Conservation (phyloP, 176 grass and related monocot genomes). For the Carex scoparia region DNA sequence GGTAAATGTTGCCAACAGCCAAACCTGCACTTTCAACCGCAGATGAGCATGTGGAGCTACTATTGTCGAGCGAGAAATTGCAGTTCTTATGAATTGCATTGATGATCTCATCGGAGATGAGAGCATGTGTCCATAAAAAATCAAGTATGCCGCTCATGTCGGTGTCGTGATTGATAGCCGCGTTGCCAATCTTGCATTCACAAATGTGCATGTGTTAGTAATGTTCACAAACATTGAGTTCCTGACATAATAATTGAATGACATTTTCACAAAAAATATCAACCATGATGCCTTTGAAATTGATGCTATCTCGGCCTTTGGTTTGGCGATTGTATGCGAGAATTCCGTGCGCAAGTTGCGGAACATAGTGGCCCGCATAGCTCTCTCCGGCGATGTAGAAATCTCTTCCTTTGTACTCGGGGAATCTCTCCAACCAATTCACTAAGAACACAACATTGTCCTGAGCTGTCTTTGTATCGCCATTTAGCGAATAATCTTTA, state of each 20-base stretch:
- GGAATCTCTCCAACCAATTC: conserved; percentile 67
- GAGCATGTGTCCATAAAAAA: conserved; percentile 86
- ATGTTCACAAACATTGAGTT: background rate
- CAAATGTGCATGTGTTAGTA: background rate
- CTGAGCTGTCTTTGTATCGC: conserved; percentile 54
- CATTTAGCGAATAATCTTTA: conserved; percentile 49
- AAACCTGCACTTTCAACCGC: background rate
- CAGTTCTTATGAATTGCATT: conserved; percentile 44
- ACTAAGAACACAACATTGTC: conserved; percentile 58
- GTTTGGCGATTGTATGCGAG: conserved; percentile 29
- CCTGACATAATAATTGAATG: background rate
- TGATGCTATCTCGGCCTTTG: conserved; percentile 32
- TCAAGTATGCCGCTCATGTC: conserved; percentile 61
- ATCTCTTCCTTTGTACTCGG: conserved; percentile 75
- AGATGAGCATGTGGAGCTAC: background rate
- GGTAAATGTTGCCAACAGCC: conserved; percentile 35
- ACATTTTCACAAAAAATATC: background rate
- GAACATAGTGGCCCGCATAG: conserved; percentile 85
- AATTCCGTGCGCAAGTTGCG: conserved; percentile 68
- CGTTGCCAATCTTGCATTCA: conserved; percentile 65
- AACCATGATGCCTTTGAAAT: conserved; percentile 80
- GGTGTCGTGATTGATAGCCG: conserved; percentile 66
- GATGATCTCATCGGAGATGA: conserved; percentile 65
- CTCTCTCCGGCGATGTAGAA: conserved; percentile 82
- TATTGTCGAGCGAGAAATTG: conserved; percentile 42